phyloP scores from a whole-genome alignment of 2,329 filamentous ascomycete genomes.

The Trichoderma polysporum region DNA sequence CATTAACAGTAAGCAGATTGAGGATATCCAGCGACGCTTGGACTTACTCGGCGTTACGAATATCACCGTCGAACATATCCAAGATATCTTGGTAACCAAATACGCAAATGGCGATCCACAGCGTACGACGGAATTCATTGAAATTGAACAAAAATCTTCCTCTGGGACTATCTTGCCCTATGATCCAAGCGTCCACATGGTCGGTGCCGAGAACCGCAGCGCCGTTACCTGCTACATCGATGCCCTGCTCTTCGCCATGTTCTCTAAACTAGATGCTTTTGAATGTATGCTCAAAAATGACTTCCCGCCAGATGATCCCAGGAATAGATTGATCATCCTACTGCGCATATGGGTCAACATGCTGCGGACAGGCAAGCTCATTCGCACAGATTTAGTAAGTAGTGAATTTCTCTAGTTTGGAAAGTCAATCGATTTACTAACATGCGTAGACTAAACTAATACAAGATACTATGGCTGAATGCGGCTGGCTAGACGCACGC shows the following conservation, averaged over 20 bases:
- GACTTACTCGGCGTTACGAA: constrained; percentile 47
- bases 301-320: constrained; percentile 64
- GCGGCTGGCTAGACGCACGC: constrained; percentile 83
- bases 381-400: constrained; percentile 78
- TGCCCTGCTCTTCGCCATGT: constrained; percentile 91
- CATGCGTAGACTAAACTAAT: constrained; percentile 68
- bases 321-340: constrained; percentile 72
- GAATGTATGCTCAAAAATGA: constrained; percentile 86
- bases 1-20: constrained; percentile 36
- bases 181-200: constrained; percentile 67
- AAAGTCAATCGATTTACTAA: constrained; percentile 21
- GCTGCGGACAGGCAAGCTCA: constrained; percentile 78
- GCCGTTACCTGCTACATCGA: constrained; percentile 95
- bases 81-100: constrained; percentile 56
- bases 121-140: constrained; percentile 72
- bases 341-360: constrained; percentile 92
- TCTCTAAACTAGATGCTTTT: constrained; percentile 83
- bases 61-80: constrained; percentile 57
- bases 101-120: constrained; percentile 69
- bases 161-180: constrained; percentile 76
- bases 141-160: constrained; percentile 77
- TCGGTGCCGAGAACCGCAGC: constrained; percentile 82
- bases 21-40: constrained; percentile 41
- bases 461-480: constrained; percentile 77
- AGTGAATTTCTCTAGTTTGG: background rate